A percentile compares a stretch with the other conserved stretches of the same genome.
Evolutionary conservation across 106 monocot genomes (phyloP).

Genomic region (Agapanthus africanus): DNA sequence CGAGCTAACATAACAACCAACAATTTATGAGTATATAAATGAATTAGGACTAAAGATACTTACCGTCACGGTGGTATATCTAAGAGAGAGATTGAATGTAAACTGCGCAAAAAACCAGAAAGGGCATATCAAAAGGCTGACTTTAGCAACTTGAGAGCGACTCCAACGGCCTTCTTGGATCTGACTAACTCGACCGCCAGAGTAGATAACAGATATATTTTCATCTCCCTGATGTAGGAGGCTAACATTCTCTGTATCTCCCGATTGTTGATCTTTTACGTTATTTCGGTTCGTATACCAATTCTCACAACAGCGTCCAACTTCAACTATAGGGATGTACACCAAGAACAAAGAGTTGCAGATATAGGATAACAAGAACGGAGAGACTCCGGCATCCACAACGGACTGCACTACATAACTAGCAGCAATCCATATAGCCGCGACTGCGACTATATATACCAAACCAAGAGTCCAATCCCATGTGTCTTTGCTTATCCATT

Average conservation of each 20-base stretch:
- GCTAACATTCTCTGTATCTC: conserved; percentile 39
- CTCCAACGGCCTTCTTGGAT: conserved; percentile 59
- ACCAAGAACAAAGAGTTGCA: conserved; percentile 87
- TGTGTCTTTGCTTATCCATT: too few species aligned
- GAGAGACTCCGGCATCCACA: conserved; percentile 83
- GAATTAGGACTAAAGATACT: conserved; percentile 9
- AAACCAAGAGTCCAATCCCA: conserved; percentile 77
- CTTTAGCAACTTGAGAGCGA: conserved; percentile 58
- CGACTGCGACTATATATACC: conserved; percentile 72
- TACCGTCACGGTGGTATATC: conserved; percentile 94
- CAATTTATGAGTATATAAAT: background rate
- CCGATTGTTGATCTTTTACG: conserved; percentile 4
- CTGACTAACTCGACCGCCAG: conserved; percentile 5
- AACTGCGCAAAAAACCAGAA: conserved; percentile 97
- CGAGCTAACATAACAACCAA: too few species aligned
- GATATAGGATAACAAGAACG: conserved; percentile 85
- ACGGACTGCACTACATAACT: conserved; percentile 93
- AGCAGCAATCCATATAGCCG: conserved; percentile 86
- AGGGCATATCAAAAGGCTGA: conserved; percentile 81
- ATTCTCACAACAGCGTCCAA: conserved; percentile 55
- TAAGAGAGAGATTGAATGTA: conserved; percentile 89
- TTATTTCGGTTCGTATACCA: conserved; percentile 20
- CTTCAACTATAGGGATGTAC: conserved; percentile 77
- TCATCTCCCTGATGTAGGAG: conserved; percentile 30
- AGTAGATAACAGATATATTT: background rate